A percentile compares a stretch with the other conserved stretches of the same genome.
Evolutionary conservation across 352 stramenopile species (phyloP).

Genomic region (Synura sp.): DNA sequence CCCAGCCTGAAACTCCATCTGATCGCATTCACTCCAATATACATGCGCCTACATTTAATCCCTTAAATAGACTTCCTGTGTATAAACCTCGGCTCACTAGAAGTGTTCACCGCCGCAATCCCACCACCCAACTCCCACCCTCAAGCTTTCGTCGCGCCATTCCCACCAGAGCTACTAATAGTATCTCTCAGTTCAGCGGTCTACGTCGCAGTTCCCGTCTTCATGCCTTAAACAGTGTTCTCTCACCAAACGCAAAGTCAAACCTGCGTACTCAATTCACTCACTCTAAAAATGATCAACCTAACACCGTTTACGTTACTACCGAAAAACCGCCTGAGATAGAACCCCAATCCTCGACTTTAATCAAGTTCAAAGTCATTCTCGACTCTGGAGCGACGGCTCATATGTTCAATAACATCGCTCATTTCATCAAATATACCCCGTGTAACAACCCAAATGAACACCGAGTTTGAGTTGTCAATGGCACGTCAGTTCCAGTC

Average conservation of each 20-base stretch:
- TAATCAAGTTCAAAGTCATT: conserved; percentile 17
- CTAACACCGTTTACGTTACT: conserved; percentile 18
- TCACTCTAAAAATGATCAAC: neutral
- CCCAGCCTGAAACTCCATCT: neutral
- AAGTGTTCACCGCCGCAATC: neutral
- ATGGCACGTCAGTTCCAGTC: conserved; percentile 15
- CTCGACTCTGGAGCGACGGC: neutral
- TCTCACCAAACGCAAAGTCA: neutral
- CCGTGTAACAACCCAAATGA: conserved; percentile 29
- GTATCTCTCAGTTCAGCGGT: neutral
- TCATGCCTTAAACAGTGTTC: neutral
- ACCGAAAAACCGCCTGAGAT: conserved; percentile 5
- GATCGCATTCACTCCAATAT: conserved; percentile 23
- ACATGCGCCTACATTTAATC: conserved; percentile 1
- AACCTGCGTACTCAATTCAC: conserved; percentile 6
- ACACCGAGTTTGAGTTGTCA: neutral
- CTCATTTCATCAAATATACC: too few relatives aligned
- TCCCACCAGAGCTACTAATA: neutral
- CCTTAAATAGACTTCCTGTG: conserved; percentile 7
- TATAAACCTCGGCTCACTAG: conserved; percentile 20
- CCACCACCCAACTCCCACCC: neutral
- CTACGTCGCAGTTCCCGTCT: conserved; percentile 3
- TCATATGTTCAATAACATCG: conserved; percentile 17
- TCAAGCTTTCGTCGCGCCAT: neutral
- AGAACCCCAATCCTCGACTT: conserved; percentile 13